Conservation (phyloP, 148 eudicot species). For the Agrostemma githago region DNA sequence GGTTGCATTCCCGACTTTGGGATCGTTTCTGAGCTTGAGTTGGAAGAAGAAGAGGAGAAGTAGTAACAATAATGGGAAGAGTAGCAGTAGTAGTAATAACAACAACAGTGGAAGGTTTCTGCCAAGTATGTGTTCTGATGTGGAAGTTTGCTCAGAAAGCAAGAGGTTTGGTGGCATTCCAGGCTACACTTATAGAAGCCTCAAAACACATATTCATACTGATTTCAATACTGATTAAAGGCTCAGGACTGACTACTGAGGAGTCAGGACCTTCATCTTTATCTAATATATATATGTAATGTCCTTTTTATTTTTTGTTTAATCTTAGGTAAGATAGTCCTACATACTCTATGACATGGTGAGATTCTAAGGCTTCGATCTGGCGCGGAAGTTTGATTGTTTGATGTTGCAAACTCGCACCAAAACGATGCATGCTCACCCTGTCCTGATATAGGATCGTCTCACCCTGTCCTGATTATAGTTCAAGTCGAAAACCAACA, state of each 20-base stretch:
- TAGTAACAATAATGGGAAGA: constrained; percentile 12
- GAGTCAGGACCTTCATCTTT: not conserved
- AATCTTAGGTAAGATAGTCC: not conserved
- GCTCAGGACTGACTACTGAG: not conserved
- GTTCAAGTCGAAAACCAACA: too few species aligned
- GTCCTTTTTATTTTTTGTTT: not conserved
- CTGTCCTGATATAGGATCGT: too few species aligned
- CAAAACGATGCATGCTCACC: not conserved
- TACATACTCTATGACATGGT: not conserved
- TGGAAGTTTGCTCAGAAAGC: constrained; percentile 48
- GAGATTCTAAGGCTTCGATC: not conserved
- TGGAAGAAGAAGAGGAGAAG: constrained; percentile 44
- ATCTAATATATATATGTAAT: not conserved
- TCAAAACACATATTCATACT: constrained; percentile 42
- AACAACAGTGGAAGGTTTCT: constrained; percentile 33
- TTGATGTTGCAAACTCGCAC: not conserved
- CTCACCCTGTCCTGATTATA: not conserved
- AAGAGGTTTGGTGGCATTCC: constrained; percentile 39
- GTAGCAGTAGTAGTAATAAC: constrained; percentile 14
- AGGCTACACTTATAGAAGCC: constrained; percentile 54
- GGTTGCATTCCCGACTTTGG: constrained; percentile 23
- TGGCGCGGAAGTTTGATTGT: not conserved
- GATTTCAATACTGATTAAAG: constrained; percentile 14
- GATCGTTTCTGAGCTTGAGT: constrained; percentile 34
- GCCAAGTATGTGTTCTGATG: constrained; percentile 64